Percentiles rank a stretch among this genome's conserved stretches.
phyloP scores from a whole-genome alignment of 108 stramenopile genomes.

The Cylindrotheca fusiformis region DNA sequence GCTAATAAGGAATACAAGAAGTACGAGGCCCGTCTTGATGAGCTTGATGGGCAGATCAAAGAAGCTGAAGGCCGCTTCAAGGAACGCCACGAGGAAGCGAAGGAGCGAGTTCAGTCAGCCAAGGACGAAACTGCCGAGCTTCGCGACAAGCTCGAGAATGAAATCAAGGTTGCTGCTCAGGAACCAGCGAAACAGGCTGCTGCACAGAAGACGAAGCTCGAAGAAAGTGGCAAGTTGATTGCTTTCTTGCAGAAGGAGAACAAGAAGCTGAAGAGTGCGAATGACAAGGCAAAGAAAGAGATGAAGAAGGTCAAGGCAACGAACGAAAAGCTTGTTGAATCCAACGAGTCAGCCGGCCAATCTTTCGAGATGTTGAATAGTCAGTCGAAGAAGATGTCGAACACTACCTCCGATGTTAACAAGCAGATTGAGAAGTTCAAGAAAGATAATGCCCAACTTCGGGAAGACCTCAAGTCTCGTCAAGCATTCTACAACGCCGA shows the following conservation, averaged over 20 bases:
- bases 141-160: constrained; percentile 28
- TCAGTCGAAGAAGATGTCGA: constrained; percentile 39
- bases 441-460: constrained; percentile 33
- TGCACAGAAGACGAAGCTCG: constrained; percentile 43
- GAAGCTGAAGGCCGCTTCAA: constrained; percentile 37
- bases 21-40: constrained; percentile 41
- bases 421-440: constrained; percentile 44
- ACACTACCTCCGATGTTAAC: constrained; percentile 33
- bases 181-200: constrained; percentile 35
- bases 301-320: constrained; percentile 54
- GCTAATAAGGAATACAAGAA: constrained; percentile 44
- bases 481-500: constrained; percentile 55
- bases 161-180: constrained; percentile 21
- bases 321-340: constrained; percentile 46
- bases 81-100: constrained; percentile 31
- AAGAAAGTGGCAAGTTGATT: constrained; percentile 52
- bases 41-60: constrained; percentile 33
- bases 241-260: constrained; percentile 61
- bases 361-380: constrained; percentile 55
- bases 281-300: constrained; percentile 51
- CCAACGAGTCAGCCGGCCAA: constrained; percentile 56
- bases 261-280: constrained; percentile 42
- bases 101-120: constrained; percentile 22
- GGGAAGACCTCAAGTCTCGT: constrained; percentile 53
- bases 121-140: constrained; percentile 30